Base-by-base conservation (phyloP, 164 flowering plant genomes). In the Malania oleifera region DNA sequence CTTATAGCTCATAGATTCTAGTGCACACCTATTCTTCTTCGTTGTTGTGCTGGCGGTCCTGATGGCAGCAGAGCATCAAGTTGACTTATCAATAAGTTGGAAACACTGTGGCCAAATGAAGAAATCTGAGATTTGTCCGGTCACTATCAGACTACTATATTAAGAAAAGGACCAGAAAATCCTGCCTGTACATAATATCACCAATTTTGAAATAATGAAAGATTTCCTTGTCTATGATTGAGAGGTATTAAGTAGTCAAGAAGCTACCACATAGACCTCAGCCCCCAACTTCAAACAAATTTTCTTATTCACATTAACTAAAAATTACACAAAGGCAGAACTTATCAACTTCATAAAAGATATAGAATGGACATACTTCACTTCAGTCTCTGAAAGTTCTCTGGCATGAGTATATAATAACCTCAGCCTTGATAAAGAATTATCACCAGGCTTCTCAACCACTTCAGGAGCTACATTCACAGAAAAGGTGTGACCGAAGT, bases 361-460 rank as follows among this genome's bases (percentile, higher is more conserved):
- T 1, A 20, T 14, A 43, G 27, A 55, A 49, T 9, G 40, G 29
- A 45, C 73, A 45, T 77, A 93, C 98, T 22, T 68, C 40, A 74
- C 79, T 88, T 93, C 97, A 70, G 7, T 75, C 65, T 87, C 98
- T 20, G 96, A 77, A 43, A 93, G 86, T 5, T 85, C 95, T 71
- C 80, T 93, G 39, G 90, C 96, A 52, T 77, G 88, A 40, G 62
- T 74, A 66, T 89, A 93, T 26, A 87, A 65, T 28, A n/a, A 41
- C 65, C 81, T 88, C 22, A 93, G 84, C 64, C 51, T 80, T 22
- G 75, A 49, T 45, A 90, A 68, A 11, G 87, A 72, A 60, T 4
- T 74, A 64, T 93, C 97, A 51, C 89, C 96, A 43, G 93, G 80
- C 73, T 93, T 93, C 77, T 93, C 98, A 45, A 85, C 86, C 63